Evolutionary conservation across 2,329 filamentous ascomycete species (phyloP).

Genomic region (Pseudogymnoascus sp.): DNA sequence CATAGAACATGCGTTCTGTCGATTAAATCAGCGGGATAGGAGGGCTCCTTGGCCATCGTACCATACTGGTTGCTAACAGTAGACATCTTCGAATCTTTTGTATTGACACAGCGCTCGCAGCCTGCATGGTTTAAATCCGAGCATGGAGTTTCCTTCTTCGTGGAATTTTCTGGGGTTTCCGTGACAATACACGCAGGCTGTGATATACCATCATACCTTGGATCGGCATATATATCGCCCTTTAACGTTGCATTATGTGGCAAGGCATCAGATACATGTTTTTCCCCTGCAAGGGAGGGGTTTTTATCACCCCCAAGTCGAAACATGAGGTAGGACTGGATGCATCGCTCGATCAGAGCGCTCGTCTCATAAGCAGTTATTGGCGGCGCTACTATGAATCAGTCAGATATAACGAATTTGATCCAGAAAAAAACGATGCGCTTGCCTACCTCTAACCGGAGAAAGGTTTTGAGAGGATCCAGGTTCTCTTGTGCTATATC

Average conservation of each 20-base stretch:
- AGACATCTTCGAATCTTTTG: neutral
- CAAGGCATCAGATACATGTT: neutral
- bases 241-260: neutral
- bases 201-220: neutral
- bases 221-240: neutral
- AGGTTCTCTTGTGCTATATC: neutral
- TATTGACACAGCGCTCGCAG: neutral
- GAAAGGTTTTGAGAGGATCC: neutral
- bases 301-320: constrained; percentile 30
- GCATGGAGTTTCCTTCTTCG: neutral
- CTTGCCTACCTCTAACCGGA: neutral
- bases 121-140: neutral
- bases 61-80: neutral
- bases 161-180: neutral
- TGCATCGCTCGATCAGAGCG: constrained; percentile 48
- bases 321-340: constrained; percentile 42
- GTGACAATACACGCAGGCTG: neutral
- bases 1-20: neutral
- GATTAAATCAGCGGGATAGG: neutral
- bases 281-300: constrained; percentile 11
- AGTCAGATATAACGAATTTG: constrained; percentile 2
- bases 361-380: constrained; percentile 56
- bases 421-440: neutral
- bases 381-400: constrained; percentile 34
- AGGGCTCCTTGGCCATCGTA: neutral